Conservation (phyloP, 139 green algal species). For the Astrephomene gubernaculifera region DNA sequence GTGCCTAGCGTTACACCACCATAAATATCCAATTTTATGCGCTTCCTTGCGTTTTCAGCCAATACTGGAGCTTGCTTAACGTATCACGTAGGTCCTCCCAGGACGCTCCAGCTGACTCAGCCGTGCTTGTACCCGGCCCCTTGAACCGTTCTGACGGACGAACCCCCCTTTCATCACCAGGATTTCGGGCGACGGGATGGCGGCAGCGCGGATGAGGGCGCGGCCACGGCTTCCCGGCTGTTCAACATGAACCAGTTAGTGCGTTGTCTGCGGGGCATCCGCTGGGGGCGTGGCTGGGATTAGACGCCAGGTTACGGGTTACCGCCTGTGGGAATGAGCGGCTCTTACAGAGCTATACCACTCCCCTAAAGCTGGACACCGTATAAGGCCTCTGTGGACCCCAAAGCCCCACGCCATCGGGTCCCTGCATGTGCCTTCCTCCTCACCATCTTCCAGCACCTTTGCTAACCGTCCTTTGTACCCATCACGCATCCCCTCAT, state of each 20-base stretch:
- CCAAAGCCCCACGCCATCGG: too few relatives aligned
- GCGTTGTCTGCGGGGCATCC: not conserved
- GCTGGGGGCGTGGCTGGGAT: too few relatives aligned
- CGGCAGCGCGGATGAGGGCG: not conserved
- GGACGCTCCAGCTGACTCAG: not conserved
- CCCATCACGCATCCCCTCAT: not conserved
- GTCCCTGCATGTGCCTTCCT: too few relatives aligned
- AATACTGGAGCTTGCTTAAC: not conserved
- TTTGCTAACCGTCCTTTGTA: too few relatives aligned
- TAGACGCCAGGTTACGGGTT: too few relatives aligned
- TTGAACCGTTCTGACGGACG: not conserved
- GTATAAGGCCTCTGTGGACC: too few relatives aligned
- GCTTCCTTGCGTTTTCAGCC: not conserved
- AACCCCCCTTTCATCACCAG: not conserved
- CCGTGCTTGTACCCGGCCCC: not conserved
- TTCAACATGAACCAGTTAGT: slow-evolving; percentile 22
- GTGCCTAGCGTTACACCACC: too few relatives aligned
- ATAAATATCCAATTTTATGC: too few relatives aligned
- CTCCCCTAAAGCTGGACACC: too few relatives aligned
- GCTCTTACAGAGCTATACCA: too few relatives aligned
- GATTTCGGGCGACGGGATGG: not conserved
- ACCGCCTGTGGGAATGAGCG: too few relatives aligned
- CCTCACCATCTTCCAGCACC: too few relatives aligned
- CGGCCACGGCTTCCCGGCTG: not conserved
- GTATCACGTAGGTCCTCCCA: not conserved